Base-by-base conservation (phyloP, 2,329 filamentous ascomycete genomes). In the Fusarium humuli region DNA sequence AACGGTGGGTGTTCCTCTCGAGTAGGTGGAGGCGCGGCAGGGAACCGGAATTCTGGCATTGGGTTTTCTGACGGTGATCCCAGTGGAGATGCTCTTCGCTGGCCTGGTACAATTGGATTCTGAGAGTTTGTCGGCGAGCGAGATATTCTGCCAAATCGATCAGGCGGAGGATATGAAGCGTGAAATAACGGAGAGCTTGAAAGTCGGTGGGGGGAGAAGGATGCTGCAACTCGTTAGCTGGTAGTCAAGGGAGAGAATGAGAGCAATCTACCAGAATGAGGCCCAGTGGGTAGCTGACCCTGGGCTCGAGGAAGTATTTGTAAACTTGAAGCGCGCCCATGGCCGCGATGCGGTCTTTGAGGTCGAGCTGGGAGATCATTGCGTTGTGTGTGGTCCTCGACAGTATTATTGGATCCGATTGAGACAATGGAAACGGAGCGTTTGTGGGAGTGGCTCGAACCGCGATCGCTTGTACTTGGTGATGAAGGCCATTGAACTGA, bases 361-460 rank as follows among this genome's bases (percentile, higher is more conserved):
- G 85, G 80, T 71, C 82, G 79, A 32, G 75, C 66, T 3, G 81
- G 76, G 16, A 78, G 72, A 29, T 86, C 83, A 67, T 82, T 83
- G 59, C 78, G 79, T 50, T 82, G 80, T 22, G 74, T 71, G 45
- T 83, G 80, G 45, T 86, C 86, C 23, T 87, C 86, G 42, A 84
- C 80, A 22, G 82, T 80, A 30, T 81, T 83, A 40, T 82, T 81
- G 22, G 88, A 88, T 13, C 90, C 91, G 73, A 95, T 88, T 12
- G 93, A 95, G 47, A 95, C 89, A 69, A 96, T 95, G 20, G 93
- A 96, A 30, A 96, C 86, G 5, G 93, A 95, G 73, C 92, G 86
- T 77, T 91, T 90, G 74, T 94, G 92, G 56, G 85, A 83, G 74
- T 91, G 88, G n/a, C 85, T 83, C 23, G 77, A 69, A 22, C 76